Percentiles rank a stretch among this genome's conserved stretches.
phyloP scores from a whole-genome alignment of 306 rosid genomes.

The Vigna hirtella region DNA sequence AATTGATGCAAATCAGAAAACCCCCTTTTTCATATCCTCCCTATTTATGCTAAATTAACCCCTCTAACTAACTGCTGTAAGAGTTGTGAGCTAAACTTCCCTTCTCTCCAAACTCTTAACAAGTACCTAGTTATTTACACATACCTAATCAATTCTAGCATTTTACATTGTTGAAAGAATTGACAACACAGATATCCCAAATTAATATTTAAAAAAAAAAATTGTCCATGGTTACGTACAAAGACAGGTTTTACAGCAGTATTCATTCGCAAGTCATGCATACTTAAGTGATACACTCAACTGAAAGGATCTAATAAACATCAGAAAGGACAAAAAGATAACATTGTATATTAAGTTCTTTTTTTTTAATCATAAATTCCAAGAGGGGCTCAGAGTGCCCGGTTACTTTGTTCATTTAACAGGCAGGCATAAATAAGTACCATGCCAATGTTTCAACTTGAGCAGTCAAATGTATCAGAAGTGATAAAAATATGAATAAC shows the following conservation, averaged over 20 bases:
- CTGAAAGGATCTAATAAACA: constrained; percentile 4
- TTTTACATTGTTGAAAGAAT: constrained; percentile 1
- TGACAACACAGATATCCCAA: neutral
- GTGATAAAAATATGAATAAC: constrained; percentile 17
- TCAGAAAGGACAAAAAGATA: constrained; percentile 27
- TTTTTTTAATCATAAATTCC: neutral
- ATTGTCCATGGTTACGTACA: constrained; percentile 10
- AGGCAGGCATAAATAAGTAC: neutral
- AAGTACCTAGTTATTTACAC: constrained; percentile 4
- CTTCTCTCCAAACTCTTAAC: neutral
- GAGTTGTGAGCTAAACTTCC: neutral
- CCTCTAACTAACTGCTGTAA: neutral
- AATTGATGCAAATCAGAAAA: neutral
- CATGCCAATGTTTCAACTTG: constrained; percentile 26
- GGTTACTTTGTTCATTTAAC: constrained; percentile 29
- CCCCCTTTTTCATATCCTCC: neutral
- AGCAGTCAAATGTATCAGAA: neutral
- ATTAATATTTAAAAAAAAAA: neutral
- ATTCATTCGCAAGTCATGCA: constrained; percentile 14
- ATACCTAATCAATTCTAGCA: constrained; percentile 25
- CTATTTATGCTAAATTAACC: neutral
- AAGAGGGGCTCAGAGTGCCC: constrained; percentile 9
- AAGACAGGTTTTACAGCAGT: constrained; percentile 15
- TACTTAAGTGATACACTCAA: constrained; percentile 3
- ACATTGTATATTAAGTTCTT: neutral